Conservation (phyloP, 768 basidiomycete species). For the Termitomyces sp. region DNA sequence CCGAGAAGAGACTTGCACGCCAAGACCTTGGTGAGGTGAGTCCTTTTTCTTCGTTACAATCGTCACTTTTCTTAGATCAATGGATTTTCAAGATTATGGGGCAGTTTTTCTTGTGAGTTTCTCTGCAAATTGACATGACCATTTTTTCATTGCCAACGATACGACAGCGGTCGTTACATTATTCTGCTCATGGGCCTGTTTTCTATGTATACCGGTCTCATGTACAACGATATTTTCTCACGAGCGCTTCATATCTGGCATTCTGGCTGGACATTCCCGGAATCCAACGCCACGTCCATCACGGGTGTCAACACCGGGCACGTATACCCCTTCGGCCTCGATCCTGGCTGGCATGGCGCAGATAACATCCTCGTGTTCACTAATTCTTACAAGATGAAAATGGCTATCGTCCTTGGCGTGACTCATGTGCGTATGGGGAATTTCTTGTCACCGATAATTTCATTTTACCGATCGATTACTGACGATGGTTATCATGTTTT, state of each 20-base stretch:
- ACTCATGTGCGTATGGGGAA: slow-evolving; percentile 65
- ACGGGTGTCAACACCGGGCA: slow-evolving; percentile 52
- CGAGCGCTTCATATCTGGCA: slow-evolving; percentile 82
- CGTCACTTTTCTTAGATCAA: not conserved
- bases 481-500: not conserved
- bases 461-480: not conserved
- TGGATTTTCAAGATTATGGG: slow-evolving; percentile 55
- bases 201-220: slow-evolving; percentile 92
- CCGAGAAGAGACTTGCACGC: slow-evolving; percentile 77
- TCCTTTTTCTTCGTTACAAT: slow-evolving; percentile 1
- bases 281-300: slow-evolving; percentile 36
- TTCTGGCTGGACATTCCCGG: slow-evolving; percentile 82
- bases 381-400: slow-evolving; percentile 99
- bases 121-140: not conserved
- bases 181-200: slow-evolving; percentile 98
- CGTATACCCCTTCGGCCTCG: slow-evolving; percentile 90
- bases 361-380: slow-evolving; percentile 90
- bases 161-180: slow-evolving; percentile 88
- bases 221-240: slow-evolving; percentile 99
- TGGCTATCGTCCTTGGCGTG: slow-evolving; percentile 94
- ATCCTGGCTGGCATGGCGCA: slow-evolving; percentile 92
- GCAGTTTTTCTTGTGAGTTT: slow-evolving; percentile 87
- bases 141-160: slow-evolving; percentile 10
- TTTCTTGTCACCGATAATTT: not conserved
- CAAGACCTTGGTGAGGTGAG: slow-evolving; percentile 68